Evolutionary conservation across 2,329 filamentous ascomycete species (phyloP).

Genomic region (Fusarium longipes): DNA sequence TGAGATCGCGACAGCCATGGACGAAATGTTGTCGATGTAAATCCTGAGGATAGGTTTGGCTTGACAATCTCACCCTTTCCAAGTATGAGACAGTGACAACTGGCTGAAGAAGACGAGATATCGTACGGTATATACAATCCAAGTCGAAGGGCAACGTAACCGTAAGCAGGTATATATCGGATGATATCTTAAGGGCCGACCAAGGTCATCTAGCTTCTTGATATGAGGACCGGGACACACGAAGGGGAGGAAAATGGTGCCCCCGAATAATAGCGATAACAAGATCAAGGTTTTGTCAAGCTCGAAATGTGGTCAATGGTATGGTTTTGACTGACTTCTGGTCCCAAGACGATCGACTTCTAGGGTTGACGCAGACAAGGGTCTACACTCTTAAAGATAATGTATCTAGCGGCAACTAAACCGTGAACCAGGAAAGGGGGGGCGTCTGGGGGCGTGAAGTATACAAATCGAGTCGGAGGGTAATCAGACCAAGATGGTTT

Average conservation of each 20-base stretch:
- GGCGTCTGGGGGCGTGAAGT: constrained; percentile 35
- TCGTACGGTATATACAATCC: constrained; percentile 13
- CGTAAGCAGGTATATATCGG: constrained; percentile 19
- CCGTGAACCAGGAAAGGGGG: constrained; percentile 41
- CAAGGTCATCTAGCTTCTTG: neutral
- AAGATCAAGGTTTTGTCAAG: constrained; percentile 13
- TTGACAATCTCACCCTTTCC: constrained; percentile 2
- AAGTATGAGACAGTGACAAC: neutral
- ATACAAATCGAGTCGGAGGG: constrained; percentile 36
- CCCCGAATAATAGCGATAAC: constrained; percentile 10
- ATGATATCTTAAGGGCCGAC: neutral
- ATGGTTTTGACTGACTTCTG: constrained; percentile 43
- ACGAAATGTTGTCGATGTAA: constrained; percentile 5
- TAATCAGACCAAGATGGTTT: constrained; percentile 34
- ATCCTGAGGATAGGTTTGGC: constrained; percentile 1
- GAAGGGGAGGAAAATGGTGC: constrained; percentile 4
- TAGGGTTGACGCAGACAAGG: constrained; percentile 40
- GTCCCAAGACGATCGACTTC: constrained; percentile 42
- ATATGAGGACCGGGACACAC: neutral
- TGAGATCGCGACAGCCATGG: constrained; percentile 39
- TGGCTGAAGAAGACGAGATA: constrained; percentile 15
- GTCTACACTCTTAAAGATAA: constrained; percentile 41
- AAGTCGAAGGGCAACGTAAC: constrained; percentile 6
- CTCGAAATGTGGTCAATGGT: constrained; percentile 36
- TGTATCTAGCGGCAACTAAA: constrained; percentile 44